Evolutionary conservation across 106 monocot species (phyloP).

Genomic region (Dactylorhiza incarnata): DNA sequence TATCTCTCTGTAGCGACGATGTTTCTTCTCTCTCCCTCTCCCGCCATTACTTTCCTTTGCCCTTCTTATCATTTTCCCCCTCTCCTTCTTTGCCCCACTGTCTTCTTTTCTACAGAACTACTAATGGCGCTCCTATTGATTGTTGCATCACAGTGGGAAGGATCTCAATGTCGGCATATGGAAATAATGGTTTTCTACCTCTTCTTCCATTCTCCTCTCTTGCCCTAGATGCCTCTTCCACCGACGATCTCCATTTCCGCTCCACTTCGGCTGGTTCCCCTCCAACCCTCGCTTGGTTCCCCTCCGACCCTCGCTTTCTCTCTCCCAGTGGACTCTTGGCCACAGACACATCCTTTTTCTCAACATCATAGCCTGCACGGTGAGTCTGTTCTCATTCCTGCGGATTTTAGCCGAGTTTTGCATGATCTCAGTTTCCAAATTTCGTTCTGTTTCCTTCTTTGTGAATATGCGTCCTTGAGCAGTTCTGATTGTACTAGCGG

Average conservation of each 20-base stretch:
- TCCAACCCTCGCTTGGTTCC: too few relatives aligned
- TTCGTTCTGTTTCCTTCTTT: background rate
- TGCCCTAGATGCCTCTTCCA: background rate
- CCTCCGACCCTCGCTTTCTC: conserved; percentile 1
- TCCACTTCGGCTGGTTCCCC: conserved; percentile 39
- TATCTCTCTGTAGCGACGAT: background rate
- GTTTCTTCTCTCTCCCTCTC: background rate
- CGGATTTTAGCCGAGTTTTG: background rate
- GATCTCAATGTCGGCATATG: background rate
- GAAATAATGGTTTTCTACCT: background rate
- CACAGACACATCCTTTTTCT: conserved; percentile 39
- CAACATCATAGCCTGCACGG: conserved; percentile 47
- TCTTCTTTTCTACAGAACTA: background rate
- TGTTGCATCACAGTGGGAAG: background rate
- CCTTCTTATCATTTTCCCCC: background rate
- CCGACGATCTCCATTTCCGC: background rate
- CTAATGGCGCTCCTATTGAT: background rate
- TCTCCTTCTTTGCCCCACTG: background rate
- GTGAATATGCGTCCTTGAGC: background rate
- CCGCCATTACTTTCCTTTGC: background rate
- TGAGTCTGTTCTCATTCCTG: conserved; percentile 6
- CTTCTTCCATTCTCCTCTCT: background rate
- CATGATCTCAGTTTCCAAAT: background rate
- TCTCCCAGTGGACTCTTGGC: conserved; percentile 28
- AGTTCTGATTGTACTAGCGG: conserved; percentile 14